Base-by-base conservation (phyloP, 2,329 filamentous ascomycete genomes). In the Trichoderma sp. region DNA sequence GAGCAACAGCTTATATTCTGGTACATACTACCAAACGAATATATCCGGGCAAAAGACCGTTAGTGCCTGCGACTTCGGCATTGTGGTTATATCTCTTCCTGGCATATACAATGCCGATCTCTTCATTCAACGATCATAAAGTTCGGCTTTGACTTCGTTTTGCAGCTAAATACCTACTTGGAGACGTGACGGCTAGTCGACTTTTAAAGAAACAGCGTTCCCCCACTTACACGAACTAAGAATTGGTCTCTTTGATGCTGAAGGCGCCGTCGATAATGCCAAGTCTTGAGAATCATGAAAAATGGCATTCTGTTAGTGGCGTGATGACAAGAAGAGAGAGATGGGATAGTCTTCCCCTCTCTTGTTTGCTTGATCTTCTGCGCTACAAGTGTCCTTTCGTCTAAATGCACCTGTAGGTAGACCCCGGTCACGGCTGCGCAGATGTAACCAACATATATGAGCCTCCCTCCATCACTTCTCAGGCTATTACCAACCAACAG, bases 161-260 rank as follows among this genome's bases (percentile, higher is more conserved):
- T 14, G 11, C 47, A 49, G n/a, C n/a, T 35, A 35, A 49, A 13
- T 24, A 5, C 11, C 13, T 35, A 35, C 33, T 49, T 11, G 2
- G n/a, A 13, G 10, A 13, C 5, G n/a, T 52, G 24, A 29, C 7
- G 27, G 7, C 31, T n/a, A 31, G 13, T 62, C 43, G 8, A 11
- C n/a, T 27, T 62, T 33, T 21, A 53, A 49, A 21, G n/a, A 31
- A 29, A 53, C 19, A 29, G 21, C 40, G 60, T 37, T 62, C 60
- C 52, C 27, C 60, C 47, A 47, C 60, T 37, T 29, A 24, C 43
- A n/a, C 53, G n/a, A 29, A 62, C 60, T 62, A 62, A 62, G 29
- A 52, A n/a, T 33, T 33, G 60, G 60, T 29, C 52, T 52, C 60
- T 62, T 53, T 62, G n/a, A 52, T 52, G 47, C 31, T 61, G 27